phyloP scores from a whole-genome alignment of 345 rosid genomes.

The Citrus maxima region DNA sequence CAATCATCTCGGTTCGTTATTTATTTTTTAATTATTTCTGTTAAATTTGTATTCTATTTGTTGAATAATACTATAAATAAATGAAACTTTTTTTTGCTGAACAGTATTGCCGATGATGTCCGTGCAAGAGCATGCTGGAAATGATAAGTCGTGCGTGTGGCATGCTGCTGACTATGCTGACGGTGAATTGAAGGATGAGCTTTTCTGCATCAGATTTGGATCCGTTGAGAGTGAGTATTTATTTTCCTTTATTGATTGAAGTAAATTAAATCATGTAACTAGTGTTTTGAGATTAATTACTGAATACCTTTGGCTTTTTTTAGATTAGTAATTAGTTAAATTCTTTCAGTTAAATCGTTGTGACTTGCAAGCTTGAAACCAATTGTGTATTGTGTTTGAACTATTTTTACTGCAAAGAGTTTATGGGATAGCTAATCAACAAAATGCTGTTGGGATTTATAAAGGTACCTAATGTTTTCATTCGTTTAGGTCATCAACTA shows the following conservation, averaged over 20 bases:
- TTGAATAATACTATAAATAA: not conserved
- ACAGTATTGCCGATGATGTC: conserved; percentile 50
- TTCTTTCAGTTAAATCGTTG: not conserved
- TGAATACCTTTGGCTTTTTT: not conserved
- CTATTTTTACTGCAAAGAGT: not conserved
- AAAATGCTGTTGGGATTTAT: not conserved
- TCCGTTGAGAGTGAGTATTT: conserved; percentile 59
- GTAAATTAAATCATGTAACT: not conserved
- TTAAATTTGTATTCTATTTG: not conserved
- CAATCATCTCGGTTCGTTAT: conserved; percentile 67
- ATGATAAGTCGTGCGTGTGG: conserved; percentile 72
- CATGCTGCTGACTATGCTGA: conserved; percentile 63
- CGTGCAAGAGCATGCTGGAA: conserved; percentile 74
- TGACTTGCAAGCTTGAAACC: not conserved
- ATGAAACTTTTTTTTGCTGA: not conserved
- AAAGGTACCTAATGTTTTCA: not conserved
- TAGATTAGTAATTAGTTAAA: not conserved
- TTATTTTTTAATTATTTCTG: not conserved
- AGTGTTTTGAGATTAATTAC: not conserved
- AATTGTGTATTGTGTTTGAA: not conserved
- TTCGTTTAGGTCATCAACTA: not conserved
- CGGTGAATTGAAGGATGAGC: conserved; percentile 71
- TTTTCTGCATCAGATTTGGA: conserved; percentile 73
- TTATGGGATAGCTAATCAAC: not conserved
- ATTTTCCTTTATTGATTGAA: not conserved